Base-by-base conservation (phyloP, 768 basidiomycete species). In the Suillus sp. region DNA sequence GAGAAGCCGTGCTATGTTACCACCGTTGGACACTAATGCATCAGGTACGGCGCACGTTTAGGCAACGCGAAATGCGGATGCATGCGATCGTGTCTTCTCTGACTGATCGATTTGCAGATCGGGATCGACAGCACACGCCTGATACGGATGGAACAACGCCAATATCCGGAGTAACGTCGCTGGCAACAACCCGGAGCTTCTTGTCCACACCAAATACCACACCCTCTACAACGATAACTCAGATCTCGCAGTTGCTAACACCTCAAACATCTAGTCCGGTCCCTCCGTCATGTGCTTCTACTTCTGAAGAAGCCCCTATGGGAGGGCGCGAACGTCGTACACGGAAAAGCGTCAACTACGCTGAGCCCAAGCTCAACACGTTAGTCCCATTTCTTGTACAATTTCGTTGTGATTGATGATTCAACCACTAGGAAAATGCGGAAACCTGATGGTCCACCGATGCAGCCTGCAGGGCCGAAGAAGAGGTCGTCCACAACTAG, bases 351-450 rank as follows among this genome's bases (percentile, higher is more conserved):
- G 79, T 95, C 54, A 94, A 94, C 72, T 94, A 95, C 67, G 80
- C 92, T 0, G 93, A 95, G 71, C 93, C 93, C 13, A 95, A 93
- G 72, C 81, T 95, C 27, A 93, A 94, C 73, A 94, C 91, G 91
- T 92, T 71, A 59, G 87, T 85, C 47, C 13, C 47, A 60, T 50
- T 38, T 63, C 56, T 50, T 58, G 30, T 47, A 48, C 53, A 58
- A 47, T 25, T 20, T 43, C 34, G 13, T 65, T 59, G 63, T 56
- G 67, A 64, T 69, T 65, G 8, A 37, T n/a, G 20, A 38, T 40
- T 22, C 37, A 27, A 18, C 51, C 43, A 69, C 50, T 70, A 93
- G 91, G 53, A 94, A 94, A 85, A 93, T 94, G 92, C 88, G 92
- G 51, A 93, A 93, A 76, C 92, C 92, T 11, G 90, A 91, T 67